phyloP scores from a whole-genome alignment of 805 yeast species.

The Yamadazyma phyllophila region DNA sequence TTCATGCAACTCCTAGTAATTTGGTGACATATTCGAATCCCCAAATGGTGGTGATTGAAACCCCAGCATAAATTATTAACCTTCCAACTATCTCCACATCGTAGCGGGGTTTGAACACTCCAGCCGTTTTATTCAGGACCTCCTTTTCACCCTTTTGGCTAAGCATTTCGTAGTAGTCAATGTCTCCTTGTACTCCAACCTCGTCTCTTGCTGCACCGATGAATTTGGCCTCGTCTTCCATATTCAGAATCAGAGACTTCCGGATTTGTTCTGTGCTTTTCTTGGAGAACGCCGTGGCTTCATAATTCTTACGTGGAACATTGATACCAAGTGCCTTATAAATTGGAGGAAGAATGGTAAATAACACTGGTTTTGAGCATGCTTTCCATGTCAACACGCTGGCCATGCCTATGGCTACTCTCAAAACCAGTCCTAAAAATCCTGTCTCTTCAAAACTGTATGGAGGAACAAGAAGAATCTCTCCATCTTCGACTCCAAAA shows the following conservation, averaged over 20 bases:
- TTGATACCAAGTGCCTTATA: constrained; percentile 43
- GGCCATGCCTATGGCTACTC: constrained; percentile 62
- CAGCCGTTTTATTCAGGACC: constrained; percentile 24
- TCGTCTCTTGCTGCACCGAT: constrained; percentile 24
- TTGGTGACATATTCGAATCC: constrained; percentile 30
- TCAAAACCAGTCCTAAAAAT: constrained; percentile 31
- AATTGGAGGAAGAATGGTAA: constrained; percentile 56
- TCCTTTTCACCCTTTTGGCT: constrained; percentile 23
- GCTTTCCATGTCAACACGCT: constrained; percentile 73
- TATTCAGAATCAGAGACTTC: constrained; percentile 38
- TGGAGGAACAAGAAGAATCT: constrained; percentile 39
- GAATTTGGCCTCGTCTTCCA: constrained; percentile 21
- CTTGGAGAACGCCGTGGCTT: constrained; percentile 36
- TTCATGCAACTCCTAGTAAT: constrained; percentile 8
- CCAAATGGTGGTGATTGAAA: constrained; percentile 56
- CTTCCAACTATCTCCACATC: constrained; percentile 78
- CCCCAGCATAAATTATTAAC: constrained; percentile 77
- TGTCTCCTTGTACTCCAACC: constrained; percentile 39
- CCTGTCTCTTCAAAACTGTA: constrained; percentile 46
- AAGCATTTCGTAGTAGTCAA: constrained; percentile 40
- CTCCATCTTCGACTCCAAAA: constrained; percentile 17
- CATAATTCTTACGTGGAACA: constrained; percentile 38
- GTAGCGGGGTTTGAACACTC: constrained; percentile 57
- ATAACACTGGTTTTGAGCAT: constrained; percentile 64
- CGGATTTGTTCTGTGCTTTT: constrained; percentile 34